phyloP scores from a whole-genome alignment of 306 rosid genomes.

The Castanopsis chinensis region DNA sequence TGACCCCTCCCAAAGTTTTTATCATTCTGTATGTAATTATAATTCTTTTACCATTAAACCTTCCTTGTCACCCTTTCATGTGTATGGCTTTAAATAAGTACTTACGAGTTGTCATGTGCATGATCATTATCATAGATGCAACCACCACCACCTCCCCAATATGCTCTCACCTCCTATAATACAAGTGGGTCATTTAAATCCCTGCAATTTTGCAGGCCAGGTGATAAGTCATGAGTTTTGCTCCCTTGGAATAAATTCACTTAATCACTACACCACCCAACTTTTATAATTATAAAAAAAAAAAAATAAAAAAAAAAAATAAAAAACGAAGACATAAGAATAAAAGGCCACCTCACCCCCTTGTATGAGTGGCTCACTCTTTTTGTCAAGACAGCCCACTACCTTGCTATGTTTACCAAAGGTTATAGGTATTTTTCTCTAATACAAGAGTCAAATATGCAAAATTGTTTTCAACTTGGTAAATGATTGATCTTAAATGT shows the following conservation, averaged over 20 bases:
- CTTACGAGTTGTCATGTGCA: slow-evolving; percentile 1
- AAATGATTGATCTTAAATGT: slow-evolving; percentile 14
- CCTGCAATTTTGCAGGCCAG: background rate
- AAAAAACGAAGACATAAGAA: background rate
- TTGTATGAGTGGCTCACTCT: background rate
- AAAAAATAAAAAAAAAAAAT: too few species aligned
- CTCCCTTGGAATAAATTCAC: slow-evolving; percentile 23
- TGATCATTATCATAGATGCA: slow-evolving; percentile 15
- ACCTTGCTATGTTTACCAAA: background rate
- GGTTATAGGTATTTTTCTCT: slow-evolving; percentile 3
- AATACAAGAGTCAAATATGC: slow-evolving; percentile 15
- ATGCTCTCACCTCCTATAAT: slow-evolving; percentile 13
- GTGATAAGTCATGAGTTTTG: slow-evolving; percentile 20
- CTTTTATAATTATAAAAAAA: background rate
- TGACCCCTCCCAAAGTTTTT: slow-evolving; percentile 21
- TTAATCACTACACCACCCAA: slow-evolving; percentile 22
- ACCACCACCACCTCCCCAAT: slow-evolving; percentile 13
- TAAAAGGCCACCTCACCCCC: slow-evolving; percentile 11
- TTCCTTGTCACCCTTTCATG: slow-evolving; percentile 5
- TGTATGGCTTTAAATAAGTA: slow-evolving; percentile 12
- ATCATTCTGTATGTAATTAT: slow-evolving; percentile 2
- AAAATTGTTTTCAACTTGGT: slow-evolving; percentile 7
- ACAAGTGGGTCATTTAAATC: background rate
- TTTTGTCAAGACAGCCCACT: background rate
- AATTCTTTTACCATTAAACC: background rate